phyloP scores from a whole-genome alignment of 257 asterid genomes.

The Solanum rostratum region DNA sequence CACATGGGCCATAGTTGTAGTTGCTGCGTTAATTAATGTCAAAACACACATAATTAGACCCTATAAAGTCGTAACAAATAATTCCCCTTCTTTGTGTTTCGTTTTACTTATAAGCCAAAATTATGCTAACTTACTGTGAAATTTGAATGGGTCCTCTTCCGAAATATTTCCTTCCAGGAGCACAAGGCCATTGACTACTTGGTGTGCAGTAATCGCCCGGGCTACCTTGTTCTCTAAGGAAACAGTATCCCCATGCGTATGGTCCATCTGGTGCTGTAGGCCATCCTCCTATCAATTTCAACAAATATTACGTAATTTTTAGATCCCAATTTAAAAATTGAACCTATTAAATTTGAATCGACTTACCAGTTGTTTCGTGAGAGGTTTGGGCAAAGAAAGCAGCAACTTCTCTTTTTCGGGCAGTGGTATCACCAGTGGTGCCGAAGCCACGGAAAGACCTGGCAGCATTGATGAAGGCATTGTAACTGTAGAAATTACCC shows the following conservation, averaged over 20 bases:
- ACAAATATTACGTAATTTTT: not conserved
- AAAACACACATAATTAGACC: not conserved
- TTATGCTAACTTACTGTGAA: conserved; percentile 6
- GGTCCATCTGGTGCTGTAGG: conserved; percentile 22
- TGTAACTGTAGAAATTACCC: conserved; percentile 16
- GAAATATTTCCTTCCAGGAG: conserved; percentile 11
- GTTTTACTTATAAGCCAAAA: not conserved
- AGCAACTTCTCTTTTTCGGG: conserved; percentile 20
- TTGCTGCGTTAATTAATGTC: conserved; percentile 8
- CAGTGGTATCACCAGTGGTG: conserved; percentile 9
- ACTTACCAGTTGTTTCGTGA: conserved; percentile 7
- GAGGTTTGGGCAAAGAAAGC: conserved; percentile 29
- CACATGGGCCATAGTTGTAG: conserved; percentile 25
- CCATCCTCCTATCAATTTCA: conserved; percentile 12
- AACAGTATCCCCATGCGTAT: conserved; percentile 29
- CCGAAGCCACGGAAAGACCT: conserved; percentile 11
- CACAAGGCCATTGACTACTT: conserved; percentile 17
- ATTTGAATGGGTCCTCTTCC: conserved; percentile 26
- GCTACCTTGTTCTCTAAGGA: conserved; percentile 12
- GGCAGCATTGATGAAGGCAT: conserved; percentile 16
- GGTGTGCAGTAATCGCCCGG: not conserved
- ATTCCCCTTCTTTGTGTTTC: no score
- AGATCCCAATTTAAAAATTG: not conserved
- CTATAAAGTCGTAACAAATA: not conserved
- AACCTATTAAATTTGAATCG: not conserved